Conservation (phyloP, 495 filamentous ascomycete genomes). For the Thermothielavioides terrestris region DNA sequence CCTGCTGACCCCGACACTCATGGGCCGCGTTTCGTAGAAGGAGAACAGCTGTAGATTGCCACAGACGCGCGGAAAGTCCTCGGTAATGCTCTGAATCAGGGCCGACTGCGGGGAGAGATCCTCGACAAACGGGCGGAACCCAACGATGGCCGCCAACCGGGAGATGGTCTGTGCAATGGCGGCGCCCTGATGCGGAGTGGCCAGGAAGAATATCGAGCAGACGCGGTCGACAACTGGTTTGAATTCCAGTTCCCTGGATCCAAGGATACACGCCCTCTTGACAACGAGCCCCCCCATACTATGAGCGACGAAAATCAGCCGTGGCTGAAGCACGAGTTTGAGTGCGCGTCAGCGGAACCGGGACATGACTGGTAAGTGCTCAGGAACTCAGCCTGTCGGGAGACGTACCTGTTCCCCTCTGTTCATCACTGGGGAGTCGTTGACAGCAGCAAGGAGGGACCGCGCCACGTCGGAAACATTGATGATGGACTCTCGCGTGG, state of each 20-base stretch:
- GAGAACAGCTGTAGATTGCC: slow-evolving; percentile 1
- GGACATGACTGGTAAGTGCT: too few species aligned
- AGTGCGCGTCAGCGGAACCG: too few species aligned
- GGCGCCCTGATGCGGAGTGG: slow-evolving; percentile 42
- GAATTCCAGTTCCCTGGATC: slow-evolving; percentile 11
- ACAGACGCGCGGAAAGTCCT: neutral
- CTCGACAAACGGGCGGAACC: slow-evolving; percentile 9
- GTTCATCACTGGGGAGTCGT: slow-evolving; percentile 20
- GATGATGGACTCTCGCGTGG: slow-evolving; percentile 13
- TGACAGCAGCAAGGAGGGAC: slow-evolving; percentile 30
- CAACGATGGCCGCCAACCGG: neutral
- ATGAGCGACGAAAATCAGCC: slow-evolving; percentile 39
- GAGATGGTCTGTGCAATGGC: slow-evolving; percentile 32
- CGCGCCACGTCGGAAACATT: slow-evolving; percentile 37
- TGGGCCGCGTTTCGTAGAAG: slow-evolving; percentile 5
- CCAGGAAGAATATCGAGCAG: slow-evolving; percentile 38
- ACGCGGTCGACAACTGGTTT: slow-evolving; percentile 23
- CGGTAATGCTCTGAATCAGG: neutral
- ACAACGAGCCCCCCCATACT: slow-evolving; percentile 44
- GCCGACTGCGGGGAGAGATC: slow-evolving; percentile 10
- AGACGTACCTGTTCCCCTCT: neutral
- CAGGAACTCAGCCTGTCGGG: neutral
- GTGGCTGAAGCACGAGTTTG: slow-evolving; percentile 9
- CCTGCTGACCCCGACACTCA: neutral
- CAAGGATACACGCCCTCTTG: slow-evolving; percentile 31